Evolutionary conservation across 2,329 filamentous ascomycete species (phyloP).

Genomic region (Pezizomycotina sp.): DNA sequence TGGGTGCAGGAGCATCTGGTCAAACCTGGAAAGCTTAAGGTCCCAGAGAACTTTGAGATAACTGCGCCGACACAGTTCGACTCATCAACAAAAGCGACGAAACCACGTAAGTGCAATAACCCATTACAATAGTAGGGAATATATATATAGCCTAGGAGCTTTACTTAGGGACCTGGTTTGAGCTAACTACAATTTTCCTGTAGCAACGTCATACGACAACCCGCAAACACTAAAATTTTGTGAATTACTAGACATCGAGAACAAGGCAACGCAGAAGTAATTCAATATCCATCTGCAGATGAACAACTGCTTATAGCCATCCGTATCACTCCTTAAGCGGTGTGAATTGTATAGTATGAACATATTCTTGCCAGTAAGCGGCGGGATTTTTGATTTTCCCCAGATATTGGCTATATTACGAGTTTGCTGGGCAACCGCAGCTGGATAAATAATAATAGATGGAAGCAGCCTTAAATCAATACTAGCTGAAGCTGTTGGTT

Average conservation of each 20-base stretch:
- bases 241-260: slow-evolving; percentile 55
- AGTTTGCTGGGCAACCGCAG: too few relatives aligned
- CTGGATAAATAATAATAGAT: too few relatives aligned
- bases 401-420: too few relatives aligned
- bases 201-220: slow-evolving; percentile 47
- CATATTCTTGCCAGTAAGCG: too few relatives aligned
- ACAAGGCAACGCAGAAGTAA: too few relatives aligned
- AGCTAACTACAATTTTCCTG: background rate
- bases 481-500: too few relatives aligned
- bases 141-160: background rate
- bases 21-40: slow-evolving; percentile 40
- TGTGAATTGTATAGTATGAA: too few relatives aligned
- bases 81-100: slow-evolving; percentile 39
- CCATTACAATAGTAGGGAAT: background rate
- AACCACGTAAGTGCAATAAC: slow-evolving; percentile 34
- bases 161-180: background rate
- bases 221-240: slow-evolving; percentile 76
- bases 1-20: slow-evolving; percentile 74
- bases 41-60: slow-evolving; percentile 61
- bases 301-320: too few relatives aligned
- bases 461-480: too few relatives aligned
- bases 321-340: too few relatives aligned
- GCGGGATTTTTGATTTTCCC: too few relatives aligned
- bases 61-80: slow-evolving; percentile 58
- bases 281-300: too few relatives aligned